phyloP scores from a whole-genome alignment of 176 grass and related monocot species.

The Eragrostis nindensis region DNA sequence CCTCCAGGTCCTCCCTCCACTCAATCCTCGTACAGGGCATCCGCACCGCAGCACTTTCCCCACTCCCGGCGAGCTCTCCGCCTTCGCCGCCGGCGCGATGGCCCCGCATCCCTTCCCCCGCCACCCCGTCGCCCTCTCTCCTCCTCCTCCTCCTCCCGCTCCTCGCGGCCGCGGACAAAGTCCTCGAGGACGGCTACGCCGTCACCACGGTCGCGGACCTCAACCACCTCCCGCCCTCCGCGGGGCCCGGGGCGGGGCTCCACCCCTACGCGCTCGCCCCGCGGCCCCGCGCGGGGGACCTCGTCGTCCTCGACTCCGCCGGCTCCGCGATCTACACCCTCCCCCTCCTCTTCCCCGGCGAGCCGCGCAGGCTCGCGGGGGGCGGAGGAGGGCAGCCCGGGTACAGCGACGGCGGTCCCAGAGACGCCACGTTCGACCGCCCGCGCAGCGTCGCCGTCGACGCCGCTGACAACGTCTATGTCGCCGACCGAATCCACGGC shows the following conservation, averaged over 20 bases:
- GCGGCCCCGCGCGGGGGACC: conserved; percentile 36
- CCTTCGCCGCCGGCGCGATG: conserved; percentile 31
- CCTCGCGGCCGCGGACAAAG: not conserved
- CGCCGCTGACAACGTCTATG: conserved; percentile 55
- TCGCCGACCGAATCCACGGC: conserved; percentile 38
- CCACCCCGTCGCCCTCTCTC: not conserved
- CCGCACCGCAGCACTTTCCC: not conserved
- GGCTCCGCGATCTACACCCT: conserved; percentile 48
- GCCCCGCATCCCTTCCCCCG: not conserved
- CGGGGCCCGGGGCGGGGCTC: not conserved
- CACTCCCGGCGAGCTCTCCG: not conserved
- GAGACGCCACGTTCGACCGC: conserved; percentile 25
- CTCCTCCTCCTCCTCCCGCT: not conserved
- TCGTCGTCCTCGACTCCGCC: conserved; percentile 58
- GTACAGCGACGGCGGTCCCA: conserved; percentile 32
- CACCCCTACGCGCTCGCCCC: conserved; percentile 51
- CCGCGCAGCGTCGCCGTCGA: conserved; percentile 56
- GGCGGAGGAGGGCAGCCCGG: not conserved
- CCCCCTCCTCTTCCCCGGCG: conserved; percentile 1
- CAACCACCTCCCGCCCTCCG: conserved; percentile 7
- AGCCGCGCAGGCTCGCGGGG: conserved; percentile 27
- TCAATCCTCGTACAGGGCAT: not conserved
- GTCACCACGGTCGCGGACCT: conserved; percentile 48
- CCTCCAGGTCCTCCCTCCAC: too few relatives aligned
- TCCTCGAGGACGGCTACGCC: conserved; percentile 58